These are phyloP conservation scores for Suillus placidus DNA, from an alignment of 768 basidiomycete genomes.

Conservation along the genomic window DNA sequence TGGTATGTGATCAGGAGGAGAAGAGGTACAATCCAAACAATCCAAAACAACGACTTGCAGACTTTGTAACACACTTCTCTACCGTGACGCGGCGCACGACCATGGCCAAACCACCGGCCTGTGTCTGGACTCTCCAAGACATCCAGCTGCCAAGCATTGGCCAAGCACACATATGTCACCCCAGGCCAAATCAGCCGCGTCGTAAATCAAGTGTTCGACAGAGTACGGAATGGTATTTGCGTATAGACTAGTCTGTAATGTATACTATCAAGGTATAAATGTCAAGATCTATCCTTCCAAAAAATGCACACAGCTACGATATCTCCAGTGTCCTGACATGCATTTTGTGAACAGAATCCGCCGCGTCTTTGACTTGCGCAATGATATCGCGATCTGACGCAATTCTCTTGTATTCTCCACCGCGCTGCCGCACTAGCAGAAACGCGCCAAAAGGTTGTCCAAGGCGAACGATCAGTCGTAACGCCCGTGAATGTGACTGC, in stretches of 20 bases:
- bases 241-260: too few relatives aligned
- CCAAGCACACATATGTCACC: too few relatives aligned
- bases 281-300: background rate
- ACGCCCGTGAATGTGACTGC: background rate
- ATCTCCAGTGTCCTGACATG: background rate
- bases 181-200: too few relatives aligned
- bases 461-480: constrained; percentile 9
- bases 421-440: constrained; percentile 5
- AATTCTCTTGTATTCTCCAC: background rate
- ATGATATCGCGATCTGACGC: background rate
- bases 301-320: background rate
- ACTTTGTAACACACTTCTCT: too few relatives aligned
- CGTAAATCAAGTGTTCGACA: too few relatives aligned
- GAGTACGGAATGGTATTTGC: too few relatives aligned
- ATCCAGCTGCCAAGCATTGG: too few relatives aligned
- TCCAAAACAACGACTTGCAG: background rate
- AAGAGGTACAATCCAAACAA: background rate
- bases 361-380: background rate
- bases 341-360: background rate
- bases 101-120: too few relatives aligned
- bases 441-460: constrained; percentile 2
- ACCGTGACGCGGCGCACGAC: too few relatives aligned
- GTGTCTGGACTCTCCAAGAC: too few relatives aligned
- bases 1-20: background rate
- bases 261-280: background rate